Evolutionary conservation across 2,329 filamentous ascomycete species (phyloP).

Genomic region (Tolypocladium tundrense): DNA sequence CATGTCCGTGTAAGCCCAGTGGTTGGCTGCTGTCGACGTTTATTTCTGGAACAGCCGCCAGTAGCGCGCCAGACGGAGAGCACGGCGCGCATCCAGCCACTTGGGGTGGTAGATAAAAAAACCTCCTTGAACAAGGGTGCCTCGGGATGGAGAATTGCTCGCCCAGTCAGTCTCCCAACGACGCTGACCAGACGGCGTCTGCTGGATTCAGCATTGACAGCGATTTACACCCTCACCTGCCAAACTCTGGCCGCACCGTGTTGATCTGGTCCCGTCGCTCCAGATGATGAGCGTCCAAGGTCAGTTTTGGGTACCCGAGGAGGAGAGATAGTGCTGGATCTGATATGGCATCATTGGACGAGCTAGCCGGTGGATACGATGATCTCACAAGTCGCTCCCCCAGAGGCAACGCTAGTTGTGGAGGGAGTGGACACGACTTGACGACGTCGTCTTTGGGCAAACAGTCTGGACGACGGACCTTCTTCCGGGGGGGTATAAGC

Average conservation of each 20-base stretch:
- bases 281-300: background rate
- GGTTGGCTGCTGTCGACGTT: slow-evolving; percentile 12
- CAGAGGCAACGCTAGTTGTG: background rate
- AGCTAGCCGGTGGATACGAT: background rate
- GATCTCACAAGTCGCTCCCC: background rate
- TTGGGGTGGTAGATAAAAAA: slow-evolving; percentile 1
- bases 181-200: background rate
- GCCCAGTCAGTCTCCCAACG: background rate
- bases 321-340: background rate
- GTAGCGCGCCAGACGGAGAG: slow-evolving; percentile 15
- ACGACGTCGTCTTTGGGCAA: background rate
- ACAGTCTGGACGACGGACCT: background rate
- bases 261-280: background rate
- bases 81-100: background rate
- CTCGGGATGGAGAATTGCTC: background rate
- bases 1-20: slow-evolving; percentile 7
- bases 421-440: background rate
- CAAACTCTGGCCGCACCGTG: background rate
- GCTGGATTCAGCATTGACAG: background rate
- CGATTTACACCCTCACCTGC: background rate
- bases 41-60: slow-evolving; percentile 24
- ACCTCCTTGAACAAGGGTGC: background rate
- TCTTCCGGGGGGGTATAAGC: background rate
- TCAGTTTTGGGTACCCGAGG: background rate
- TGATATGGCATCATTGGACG: background rate